A percentile compares a stretch with the other conserved stretches of the same genome.
phyloP scores from a whole-genome alignment of 768 basidiomycete species.

The Boletus subparvulus region DNA sequence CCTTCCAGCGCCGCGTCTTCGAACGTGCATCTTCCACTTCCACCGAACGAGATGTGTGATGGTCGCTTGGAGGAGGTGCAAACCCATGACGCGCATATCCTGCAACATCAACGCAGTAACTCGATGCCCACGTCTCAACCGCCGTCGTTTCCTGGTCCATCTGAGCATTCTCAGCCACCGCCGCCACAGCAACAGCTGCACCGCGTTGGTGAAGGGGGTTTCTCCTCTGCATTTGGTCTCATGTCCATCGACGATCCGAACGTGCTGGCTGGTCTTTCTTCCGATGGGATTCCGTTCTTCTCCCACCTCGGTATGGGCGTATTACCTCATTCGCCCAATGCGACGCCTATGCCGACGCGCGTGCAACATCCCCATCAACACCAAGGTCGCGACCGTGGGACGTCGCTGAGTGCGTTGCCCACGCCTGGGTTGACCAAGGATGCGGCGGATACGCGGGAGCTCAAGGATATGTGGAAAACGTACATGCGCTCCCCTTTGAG shows the following conservation, averaged over 20 bases:
- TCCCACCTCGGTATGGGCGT: slow-evolving; percentile 29
- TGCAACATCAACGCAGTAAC: slow-evolving; percentile 19
- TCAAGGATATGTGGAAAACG: slow-evolving; percentile 72
- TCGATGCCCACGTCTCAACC: slow-evolving; percentile 17
- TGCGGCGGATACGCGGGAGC: slow-evolving; percentile 43
- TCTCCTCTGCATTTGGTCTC: slow-evolving; percentile 68
- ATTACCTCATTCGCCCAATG: slow-evolving; percentile 42
- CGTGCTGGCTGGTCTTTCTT: slow-evolving; percentile 59
- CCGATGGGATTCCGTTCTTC: slow-evolving; percentile 66
- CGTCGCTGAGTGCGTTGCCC: slow-evolving; percentile 29
- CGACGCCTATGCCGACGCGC: slow-evolving; percentile 46
- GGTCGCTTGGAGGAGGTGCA: slow-evolving; percentile 30
- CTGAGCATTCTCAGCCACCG: slow-evolving; percentile 7
- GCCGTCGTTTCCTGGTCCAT: neutral
- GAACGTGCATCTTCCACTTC: slow-evolving; percentile 48
- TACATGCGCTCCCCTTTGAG: slow-evolving; percentile 68
- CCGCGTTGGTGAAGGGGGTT: slow-evolving; percentile 37
- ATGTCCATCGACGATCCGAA: slow-evolving; percentile 76
- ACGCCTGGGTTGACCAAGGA: slow-evolving; percentile 37
- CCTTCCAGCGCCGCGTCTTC: slow-evolving; percentile 58
- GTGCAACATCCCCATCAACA: slow-evolving; percentile 22
- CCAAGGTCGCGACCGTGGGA: slow-evolving; percentile 19
- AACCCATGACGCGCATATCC: slow-evolving; percentile 8
- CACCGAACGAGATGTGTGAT: slow-evolving; percentile 29
- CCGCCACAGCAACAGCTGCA: slow-evolving; percentile 13